Evolutionary conservation across 306 rosid species (phyloP).

Genomic region (Trifolium pratense): DNA sequence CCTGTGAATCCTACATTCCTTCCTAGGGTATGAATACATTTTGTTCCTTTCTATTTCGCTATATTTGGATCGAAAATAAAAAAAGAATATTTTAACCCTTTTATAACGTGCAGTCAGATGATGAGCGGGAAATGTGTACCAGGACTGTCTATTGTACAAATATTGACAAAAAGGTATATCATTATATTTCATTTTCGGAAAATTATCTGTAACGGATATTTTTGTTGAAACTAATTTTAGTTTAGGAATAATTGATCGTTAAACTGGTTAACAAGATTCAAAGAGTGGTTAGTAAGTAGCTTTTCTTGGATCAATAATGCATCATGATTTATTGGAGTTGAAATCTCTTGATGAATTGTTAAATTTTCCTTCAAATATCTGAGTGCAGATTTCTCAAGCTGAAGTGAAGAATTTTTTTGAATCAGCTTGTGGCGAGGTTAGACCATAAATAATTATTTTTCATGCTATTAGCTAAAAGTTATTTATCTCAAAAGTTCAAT

Average conservation of each 20-base stretch:
- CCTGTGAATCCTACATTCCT: conserved; percentile 98
- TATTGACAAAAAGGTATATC: conserved; percentile 85
- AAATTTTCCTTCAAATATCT: conserved; percentile 14
- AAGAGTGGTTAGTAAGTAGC: conserved; percentile 9
- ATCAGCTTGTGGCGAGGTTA: conserved; percentile 90
- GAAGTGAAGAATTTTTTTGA: conserved; percentile 95
- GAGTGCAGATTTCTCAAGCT: conserved; percentile 81
- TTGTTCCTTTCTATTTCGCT: neutral
- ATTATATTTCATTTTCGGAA: conserved; percentile 1
- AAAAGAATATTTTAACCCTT: neutral
- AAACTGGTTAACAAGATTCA: conserved; percentile 5
- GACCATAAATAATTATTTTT: conserved; percentile 35
- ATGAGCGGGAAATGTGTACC: conserved; percentile 97
- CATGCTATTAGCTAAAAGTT: conserved; percentile 25
- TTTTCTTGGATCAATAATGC: neutral
- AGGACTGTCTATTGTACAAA: conserved; percentile 97
- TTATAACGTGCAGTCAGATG: conserved; percentile 73
- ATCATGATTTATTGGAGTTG: neutral
- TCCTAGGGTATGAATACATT: conserved; percentile 72
- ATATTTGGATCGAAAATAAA: conserved; percentile 22
- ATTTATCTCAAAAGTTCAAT: conserved; percentile 27
- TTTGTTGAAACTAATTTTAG: conserved; percentile 6
- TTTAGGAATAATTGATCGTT: conserved; percentile 6
- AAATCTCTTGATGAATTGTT: conserved; percentile 24
- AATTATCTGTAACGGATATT: neutral